Conservation (phyloP, 345 rosid species). For the Syzygium aqueum region DNA sequence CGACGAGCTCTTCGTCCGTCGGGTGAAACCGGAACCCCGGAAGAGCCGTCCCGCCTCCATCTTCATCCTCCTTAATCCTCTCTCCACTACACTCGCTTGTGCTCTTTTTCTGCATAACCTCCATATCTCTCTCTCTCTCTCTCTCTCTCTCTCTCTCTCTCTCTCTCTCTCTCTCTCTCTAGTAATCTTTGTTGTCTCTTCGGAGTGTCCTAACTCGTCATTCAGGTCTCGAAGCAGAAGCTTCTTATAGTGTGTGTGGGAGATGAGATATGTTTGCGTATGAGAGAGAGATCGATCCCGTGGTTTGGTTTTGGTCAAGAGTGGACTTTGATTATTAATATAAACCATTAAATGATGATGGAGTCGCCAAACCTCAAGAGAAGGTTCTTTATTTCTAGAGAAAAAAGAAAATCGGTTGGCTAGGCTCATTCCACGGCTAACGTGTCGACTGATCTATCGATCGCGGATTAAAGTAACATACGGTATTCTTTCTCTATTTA, state of each 20-base stretch:
- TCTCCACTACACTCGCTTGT: neutral
- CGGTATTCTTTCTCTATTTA: neutral
- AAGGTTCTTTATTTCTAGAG: neutral
- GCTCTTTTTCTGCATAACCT: neutral
- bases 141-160: neutral
- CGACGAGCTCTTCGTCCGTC: slow-evolving; percentile 27
- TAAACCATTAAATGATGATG: neutral
- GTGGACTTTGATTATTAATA: neutral
- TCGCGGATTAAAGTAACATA: neutral
- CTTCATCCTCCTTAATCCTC: slow-evolving; percentile 1
- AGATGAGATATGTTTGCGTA: neutral
- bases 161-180: neutral
- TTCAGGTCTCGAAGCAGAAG: neutral
- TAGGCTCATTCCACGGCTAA: neutral
- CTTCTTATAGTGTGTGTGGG: neutral
- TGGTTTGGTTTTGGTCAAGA: neutral
- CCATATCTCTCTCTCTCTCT: neutral
- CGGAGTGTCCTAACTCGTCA: neutral
- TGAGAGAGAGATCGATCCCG: neutral
- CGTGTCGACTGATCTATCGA: neutral
- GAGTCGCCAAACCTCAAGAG: neutral
- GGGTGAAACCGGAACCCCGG: slow-evolving; percentile 29
- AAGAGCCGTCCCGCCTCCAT: neutral
- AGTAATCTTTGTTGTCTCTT: neutral
- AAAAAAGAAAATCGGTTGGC: neutral